Base-by-base conservation (phyloP, 2,329 filamentous ascomycete genomes). In the Neonectria magnoliae region DNA sequence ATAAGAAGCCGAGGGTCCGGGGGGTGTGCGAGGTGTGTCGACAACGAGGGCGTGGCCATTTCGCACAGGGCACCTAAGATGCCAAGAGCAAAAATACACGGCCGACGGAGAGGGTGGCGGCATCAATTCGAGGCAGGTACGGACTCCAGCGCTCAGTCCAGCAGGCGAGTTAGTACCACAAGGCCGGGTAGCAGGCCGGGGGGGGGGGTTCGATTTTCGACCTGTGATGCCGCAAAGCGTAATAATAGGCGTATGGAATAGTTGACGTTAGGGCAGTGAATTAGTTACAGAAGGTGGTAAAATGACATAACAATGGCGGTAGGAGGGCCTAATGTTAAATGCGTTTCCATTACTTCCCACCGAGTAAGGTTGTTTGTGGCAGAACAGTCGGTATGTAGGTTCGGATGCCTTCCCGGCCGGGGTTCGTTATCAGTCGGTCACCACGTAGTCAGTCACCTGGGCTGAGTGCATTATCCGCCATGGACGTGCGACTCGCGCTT, bases 341-440 rank as follows among this genome's bases (percentile, higher is more conserved):
- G 56, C 33, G n/a, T 22, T 53, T 45, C n/a, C n/a, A 16, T 38
- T 51, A 29, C n/a, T 33, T 16, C 11, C 36, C 52, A 54, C 25
- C 47, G 53, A 50, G 52, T 58, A 63, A 63, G 55, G 60, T 63
- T 58, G 55, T 54, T 63, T 27, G 36, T 58, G 57, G 54, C 20
- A 16, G 31, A 14, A 50, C n/a, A 42, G 38, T 42, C 38, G 38
- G 38, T 42, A 42, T 42, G 38, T 42, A 36, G 47, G 53, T 42
- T 38, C 60, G 52, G 54, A 53, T 55, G 62, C 33, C 62, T 65
- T 61, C 59, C 65, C 64, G 50, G 65, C 59, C 25, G 3, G 25
- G 25, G 25, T 25, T 66, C 68, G 66, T 73, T 73, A 72, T 73
- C 71, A 73, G 71, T 72, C 69, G 64, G 71, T 73, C 64, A 53